Percentiles rank a stretch among this genome's conserved stretches.
Conservation (phyloP, 768 basidiomycete species). For the Serendipita vermifera region DNA sequence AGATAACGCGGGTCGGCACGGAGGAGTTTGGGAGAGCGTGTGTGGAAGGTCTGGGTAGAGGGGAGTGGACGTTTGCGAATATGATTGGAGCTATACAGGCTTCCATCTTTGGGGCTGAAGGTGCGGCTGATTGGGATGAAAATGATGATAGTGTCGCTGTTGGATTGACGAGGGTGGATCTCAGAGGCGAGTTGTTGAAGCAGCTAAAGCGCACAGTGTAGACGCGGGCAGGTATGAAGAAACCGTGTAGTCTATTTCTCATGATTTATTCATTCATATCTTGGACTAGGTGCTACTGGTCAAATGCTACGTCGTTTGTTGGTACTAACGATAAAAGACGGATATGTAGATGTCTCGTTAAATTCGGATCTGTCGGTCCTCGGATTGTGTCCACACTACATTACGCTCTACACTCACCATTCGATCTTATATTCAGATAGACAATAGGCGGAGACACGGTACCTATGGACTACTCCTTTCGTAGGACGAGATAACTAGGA, state of each 20-base stretch:
- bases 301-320: not conserved
- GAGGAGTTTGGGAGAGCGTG: not conserved
- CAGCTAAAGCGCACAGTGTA: not conserved
- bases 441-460: no score
- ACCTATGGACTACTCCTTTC: no score
- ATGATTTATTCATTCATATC: not conserved
- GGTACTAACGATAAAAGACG: not conserved
- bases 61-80: not conserved
- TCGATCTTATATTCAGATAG: no score
- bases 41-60: not conserved
- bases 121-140: not conserved
- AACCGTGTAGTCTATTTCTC: not conserved
- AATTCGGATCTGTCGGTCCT: no score
- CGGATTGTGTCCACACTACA: no score
- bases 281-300: not conserved
- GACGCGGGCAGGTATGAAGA: not conserved
- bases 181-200: not conserved
- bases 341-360: not conserved
- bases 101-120: not conserved
- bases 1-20: not conserved
- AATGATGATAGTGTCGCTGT: conserved; percentile 1
- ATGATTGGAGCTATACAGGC: not conserved
- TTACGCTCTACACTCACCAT: no score
- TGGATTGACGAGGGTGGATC: not conserved
- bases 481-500: no score